Evolutionary conservation across 2,329 filamentous ascomycete species (phyloP).

Genomic region (Fusarium papillatum): DNA sequence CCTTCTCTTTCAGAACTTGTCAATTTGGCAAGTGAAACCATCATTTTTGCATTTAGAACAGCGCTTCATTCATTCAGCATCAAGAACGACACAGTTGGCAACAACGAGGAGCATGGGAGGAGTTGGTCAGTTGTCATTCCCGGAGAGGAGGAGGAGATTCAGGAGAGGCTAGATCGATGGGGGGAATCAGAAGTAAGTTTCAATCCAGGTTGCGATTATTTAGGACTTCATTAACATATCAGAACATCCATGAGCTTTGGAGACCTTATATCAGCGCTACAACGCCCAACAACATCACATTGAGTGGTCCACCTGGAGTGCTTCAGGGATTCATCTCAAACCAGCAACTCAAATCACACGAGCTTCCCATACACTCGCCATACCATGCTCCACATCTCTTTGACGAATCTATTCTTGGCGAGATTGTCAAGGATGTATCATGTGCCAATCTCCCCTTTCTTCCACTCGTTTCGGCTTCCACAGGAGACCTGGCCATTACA

Average conservation of each 20-base stretch:
- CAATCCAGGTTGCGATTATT: too few relatives aligned
- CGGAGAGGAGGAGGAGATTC: constrained; percentile 14
- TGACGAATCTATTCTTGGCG: not conserved
- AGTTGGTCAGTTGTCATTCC: constrained; percentile 36
- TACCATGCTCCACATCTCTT: constrained; percentile 44
- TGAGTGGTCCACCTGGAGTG: constrained; percentile 41
- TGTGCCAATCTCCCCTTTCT: not conserved
- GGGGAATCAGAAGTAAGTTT: constrained; percentile 14
- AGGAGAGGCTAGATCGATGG: constrained; percentile 19
- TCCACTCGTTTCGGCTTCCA: constrained; percentile 9
- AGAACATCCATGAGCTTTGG: constrained; percentile 14
- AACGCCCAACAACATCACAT: constrained; percentile 34
- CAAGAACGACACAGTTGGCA: constrained; percentile 25
- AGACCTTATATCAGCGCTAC: constrained; percentile 43
- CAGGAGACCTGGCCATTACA: constrained; percentile 2
- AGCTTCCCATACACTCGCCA: constrained; percentile 38
- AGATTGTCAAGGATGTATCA: not conserved
- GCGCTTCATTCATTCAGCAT: constrained; percentile 32
- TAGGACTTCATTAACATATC: too few relatives aligned
- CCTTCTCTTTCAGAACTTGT: constrained; percentile 41
- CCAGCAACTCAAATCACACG: constrained; percentile 24
- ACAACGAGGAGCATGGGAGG: constrained; percentile 1
- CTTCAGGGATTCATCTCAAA: constrained; percentile 30
- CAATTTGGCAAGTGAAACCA: constrained; percentile 31
- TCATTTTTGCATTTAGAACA: constrained; percentile 35